Percentiles rank a stretch among this genome's conserved stretches.
phyloP scores from a whole-genome alignment of 1,284 basidiomycete genomes.

The Gomphus sp. region DNA sequence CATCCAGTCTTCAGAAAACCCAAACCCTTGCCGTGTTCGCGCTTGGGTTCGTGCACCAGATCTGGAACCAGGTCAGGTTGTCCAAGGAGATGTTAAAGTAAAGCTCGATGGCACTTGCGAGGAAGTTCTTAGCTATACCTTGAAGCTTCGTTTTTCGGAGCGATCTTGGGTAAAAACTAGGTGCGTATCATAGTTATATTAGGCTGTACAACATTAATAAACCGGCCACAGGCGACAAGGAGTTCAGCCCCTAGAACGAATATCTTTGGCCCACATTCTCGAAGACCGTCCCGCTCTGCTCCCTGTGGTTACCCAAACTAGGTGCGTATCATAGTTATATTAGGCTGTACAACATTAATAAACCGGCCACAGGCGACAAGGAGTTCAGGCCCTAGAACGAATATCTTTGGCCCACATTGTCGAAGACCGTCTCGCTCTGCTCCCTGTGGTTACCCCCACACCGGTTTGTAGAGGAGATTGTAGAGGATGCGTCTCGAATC shows the following conservation, averaged over 20 bases:
- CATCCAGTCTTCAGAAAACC: not conserved
- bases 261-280: no score
- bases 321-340: not conserved
- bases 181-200: not conserved
- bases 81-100: constrained; percentile 3
- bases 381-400: not conserved
- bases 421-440: no score
- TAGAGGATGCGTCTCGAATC: no score
- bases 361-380: not conserved
- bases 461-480: no score
- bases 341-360: not conserved
- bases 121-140: not conserved
- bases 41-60: constrained; percentile 8
- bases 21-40: not conserved
- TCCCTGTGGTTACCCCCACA: no score
- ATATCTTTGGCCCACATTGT: no score
- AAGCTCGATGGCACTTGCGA: not conserved
- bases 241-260: not conserved
- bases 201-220: not conserved
- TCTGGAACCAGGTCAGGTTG: not conserved
- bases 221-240: not conserved
- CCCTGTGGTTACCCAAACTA: not conserved
- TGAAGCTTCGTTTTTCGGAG: not conserved
- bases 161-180: not conserved
- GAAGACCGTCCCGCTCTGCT: no score